Percentiles rank a stretch among this genome's conserved stretches.
These are phyloP conservation scores for Exserohilum turcica DNA, from an alignment of 2,329 filamentous ascomycete species.

Conservation along the genomic window DNA sequence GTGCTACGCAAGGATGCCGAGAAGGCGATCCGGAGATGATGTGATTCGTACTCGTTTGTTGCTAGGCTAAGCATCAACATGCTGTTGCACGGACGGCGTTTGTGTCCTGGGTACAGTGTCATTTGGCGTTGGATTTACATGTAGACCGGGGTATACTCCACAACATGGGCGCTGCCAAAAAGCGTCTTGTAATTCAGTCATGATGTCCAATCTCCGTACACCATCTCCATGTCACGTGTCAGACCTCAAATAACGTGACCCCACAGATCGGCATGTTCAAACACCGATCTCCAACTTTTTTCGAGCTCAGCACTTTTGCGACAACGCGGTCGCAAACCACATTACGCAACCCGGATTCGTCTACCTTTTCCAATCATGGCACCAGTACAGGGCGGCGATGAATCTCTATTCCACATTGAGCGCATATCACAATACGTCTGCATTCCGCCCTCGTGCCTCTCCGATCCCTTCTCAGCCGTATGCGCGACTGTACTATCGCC, in stretches of 20 bases:
- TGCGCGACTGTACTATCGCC: slow-evolving; percentile 76
- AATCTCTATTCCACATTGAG: slow-evolving; percentile 70
- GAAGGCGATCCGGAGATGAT: slow-evolving; percentile 20
- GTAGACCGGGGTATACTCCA: background rate
- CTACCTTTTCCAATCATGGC: slow-evolving; percentile 28
- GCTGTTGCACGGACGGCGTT: background rate
- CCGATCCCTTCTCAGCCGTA: slow-evolving; percentile 70
- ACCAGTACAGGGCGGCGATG: slow-evolving; percentile 22
- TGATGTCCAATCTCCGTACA: background rate
- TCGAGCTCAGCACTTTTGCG: slow-evolving; percentile 17
- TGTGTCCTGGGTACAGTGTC: background rate
- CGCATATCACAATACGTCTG: slow-evolving; percentile 81
- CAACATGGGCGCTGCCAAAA: background rate
- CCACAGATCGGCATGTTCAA: slow-evolving; percentile 16
- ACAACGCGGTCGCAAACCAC: slow-evolving; percentile 23
- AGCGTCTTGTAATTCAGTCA: background rate
- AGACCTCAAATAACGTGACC: slow-evolving; percentile 16
- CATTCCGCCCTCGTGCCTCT: slow-evolving; percentile 72
- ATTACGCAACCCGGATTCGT: slow-evolving; percentile 1
- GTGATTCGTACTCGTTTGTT: background rate
- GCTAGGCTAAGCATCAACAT: background rate
- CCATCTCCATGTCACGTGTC: background rate
- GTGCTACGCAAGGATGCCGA: slow-evolving; percentile 57
- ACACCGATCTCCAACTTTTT: slow-evolving; percentile 40
- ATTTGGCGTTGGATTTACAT: background rate